A percentile compares a stretch with the other conserved stretches of the same genome.
Evolutionary conservation across 495 filamentous ascomycete genomes (phyloP).

Genomic region (Penicillium psychrofluorescens): DNA sequence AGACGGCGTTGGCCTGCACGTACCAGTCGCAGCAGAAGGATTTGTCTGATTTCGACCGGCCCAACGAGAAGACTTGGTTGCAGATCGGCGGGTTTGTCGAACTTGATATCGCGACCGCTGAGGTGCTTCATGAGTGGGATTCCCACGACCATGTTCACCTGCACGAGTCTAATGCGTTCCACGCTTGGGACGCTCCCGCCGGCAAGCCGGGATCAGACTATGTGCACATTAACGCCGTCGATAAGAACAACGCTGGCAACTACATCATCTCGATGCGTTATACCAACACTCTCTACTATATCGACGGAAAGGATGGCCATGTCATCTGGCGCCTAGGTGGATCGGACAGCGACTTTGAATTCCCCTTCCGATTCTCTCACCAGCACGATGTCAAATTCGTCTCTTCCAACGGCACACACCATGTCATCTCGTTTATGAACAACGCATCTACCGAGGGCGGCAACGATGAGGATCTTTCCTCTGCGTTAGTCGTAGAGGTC

Average conservation of each 20-base stretch:
- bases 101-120: conserved; percentile 37
- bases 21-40: conserved; percentile 36
- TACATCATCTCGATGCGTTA: conserved; percentile 54
- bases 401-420: conserved; percentile 40
- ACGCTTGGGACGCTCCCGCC: conserved; percentile 19
- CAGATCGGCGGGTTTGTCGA: conserved; percentile 36
- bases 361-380: conserved; percentile 47
- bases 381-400: conserved; percentile 56
- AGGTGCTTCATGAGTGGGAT: conserved; percentile 42
- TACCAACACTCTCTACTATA: conserved; percentile 47
- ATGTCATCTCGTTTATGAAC: conserved; percentile 47
- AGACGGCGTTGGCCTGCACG: conserved; percentile 38
- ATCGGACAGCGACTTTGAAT: conserved; percentile 30
- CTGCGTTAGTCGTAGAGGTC: conserved; percentile 47
- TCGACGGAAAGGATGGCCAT: conserved; percentile 47
- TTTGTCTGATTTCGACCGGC: conserved; percentile 37
- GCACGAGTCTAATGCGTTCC: conserved; percentile 39
- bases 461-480: conserved; percentile 34
- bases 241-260: conserved; percentile 41
- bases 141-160: conserved; percentile 34
- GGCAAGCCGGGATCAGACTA: conserved; percentile 31
- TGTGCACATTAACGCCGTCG: conserved; percentile 35
- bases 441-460: conserved; percentile 42
- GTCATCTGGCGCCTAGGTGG: conserved; percentile 55
- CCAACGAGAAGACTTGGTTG: conserved; percentile 30